Evolutionary conservation across 2,329 filamentous ascomycete species (phyloP).

Genomic region (Calonectria leucothoes): DNA sequence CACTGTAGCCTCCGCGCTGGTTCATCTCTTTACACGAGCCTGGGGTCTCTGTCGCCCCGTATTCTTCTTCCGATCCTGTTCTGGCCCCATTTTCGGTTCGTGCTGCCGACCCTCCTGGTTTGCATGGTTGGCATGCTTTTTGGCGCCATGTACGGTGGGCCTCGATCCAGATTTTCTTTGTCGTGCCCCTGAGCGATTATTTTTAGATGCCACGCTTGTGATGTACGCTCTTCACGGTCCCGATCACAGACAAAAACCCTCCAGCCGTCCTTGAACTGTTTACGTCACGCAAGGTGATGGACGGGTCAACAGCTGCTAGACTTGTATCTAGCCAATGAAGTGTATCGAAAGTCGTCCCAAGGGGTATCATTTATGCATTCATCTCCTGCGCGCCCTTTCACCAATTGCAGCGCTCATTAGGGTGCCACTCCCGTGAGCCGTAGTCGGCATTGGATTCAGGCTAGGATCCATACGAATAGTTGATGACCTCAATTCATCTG

Average conservation of each 20-base stretch:
- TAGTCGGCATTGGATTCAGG: not conserved
- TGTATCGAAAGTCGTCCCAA: not conserved
- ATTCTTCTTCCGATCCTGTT: not conserved
- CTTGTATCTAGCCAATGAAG: not conserved
- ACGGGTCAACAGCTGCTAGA: not conserved
- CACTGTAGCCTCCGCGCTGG: not conserved
- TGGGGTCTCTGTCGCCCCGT: not conserved
- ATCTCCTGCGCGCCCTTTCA: not conserved
- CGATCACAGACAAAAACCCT: not conserved
- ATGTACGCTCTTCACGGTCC: not conserved
- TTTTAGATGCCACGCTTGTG: constrained; percentile 19
- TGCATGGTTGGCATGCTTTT: constrained; percentile 10
- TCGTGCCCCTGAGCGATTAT: constrained; percentile 21
- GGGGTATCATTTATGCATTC: not conserved
- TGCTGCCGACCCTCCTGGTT: constrained; percentile 1
- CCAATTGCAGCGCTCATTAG: not conserved
- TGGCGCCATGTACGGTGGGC: constrained; percentile 3
- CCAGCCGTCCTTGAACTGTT: not conserved
- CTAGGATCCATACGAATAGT: not conserved
- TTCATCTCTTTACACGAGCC: not conserved
- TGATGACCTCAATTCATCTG: not conserved
- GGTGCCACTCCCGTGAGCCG: not conserved
- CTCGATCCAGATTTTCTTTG: constrained; percentile 1
- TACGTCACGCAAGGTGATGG: not conserved
- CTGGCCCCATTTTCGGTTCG: constrained; percentile 8